Evolutionary conservation across 768 basidiomycete species (phyloP).

Genomic region (Calocybe gangraenosa): DNA sequence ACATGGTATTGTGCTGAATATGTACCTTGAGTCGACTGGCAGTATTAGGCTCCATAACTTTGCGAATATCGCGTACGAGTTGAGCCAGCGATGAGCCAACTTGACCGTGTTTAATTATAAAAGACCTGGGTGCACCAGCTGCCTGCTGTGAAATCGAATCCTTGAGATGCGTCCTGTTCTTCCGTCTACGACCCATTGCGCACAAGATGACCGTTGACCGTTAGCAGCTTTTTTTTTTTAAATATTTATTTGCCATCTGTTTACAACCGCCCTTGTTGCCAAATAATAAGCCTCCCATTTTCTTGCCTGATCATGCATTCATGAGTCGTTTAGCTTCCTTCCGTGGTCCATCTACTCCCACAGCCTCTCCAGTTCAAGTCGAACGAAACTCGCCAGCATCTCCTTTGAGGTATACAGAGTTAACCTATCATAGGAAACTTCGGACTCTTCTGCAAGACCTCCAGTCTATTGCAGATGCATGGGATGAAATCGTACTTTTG

Average conservation of each 20-base stretch:
- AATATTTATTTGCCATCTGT: conserved; percentile 14
- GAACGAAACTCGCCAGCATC: conserved; percentile 38
- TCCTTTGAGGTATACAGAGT: conserved; percentile 54
- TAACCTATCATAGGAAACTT: conserved; percentile 79
- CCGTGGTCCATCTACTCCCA: conserved; percentile 73
- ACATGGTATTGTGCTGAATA: conserved; percentile 5
- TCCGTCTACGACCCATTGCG: conserved; percentile 69
- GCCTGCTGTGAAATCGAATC: conserved; percentile 31
- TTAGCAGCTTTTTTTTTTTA: conserved; percentile 10
- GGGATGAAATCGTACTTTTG: conserved; percentile 78
- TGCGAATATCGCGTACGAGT: conserved; percentile 89
- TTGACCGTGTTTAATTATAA: conserved; percentile 94
- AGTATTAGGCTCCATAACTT: conserved; percentile 98
- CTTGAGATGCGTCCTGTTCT: conserved; percentile 81
- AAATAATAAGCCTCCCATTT: conserved; percentile 17
- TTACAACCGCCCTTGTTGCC: conserved; percentile 5
- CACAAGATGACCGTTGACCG: background rate
- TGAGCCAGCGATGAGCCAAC: conserved; percentile 85
- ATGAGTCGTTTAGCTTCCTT: conserved; percentile 66
- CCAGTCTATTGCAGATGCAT: conserved; percentile 56
- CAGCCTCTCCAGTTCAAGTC: conserved; percentile 56
- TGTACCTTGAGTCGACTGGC: conserved; percentile 84
- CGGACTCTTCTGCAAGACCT: conserved; percentile 67
- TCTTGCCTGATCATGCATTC: background rate
- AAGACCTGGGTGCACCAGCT: conserved; percentile 72